Evolutionary conservation across 768 basidiomycete genomes (phyloP), one percentile per base, ranked within the genome.

Genomic region (Suillus variegatus): DNA sequence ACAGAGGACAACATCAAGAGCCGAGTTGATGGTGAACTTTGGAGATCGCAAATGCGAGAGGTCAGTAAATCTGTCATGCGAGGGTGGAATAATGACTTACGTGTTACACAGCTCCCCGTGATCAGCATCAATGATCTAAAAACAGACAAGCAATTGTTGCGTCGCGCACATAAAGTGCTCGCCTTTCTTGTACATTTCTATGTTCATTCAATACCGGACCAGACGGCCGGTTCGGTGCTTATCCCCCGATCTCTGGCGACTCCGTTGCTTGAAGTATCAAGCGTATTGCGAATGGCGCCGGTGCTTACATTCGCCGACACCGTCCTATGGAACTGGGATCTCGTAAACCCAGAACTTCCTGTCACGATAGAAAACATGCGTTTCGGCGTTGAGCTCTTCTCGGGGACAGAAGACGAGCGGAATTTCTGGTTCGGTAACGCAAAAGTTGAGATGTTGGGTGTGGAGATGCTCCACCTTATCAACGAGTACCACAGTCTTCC

Each of bases 231-330:
- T 44, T 75, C 86, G 1, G 77, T 88, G 47, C 71, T 83, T 60
- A 86, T 99, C 41, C 97, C 97, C 3, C 82, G 85, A 65, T 84
- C 90, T 12, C 81, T 99, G 47, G 85, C 93, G 1, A 76, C 92
- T 28, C 96, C 97, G 0, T 82, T 97, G 36, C 84, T 93, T 36
- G 72, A 83, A 20, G 87, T 97, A 56, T 97, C 94, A 16, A 83
- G 83, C 12, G 77, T 84, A 61, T 84, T 99, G 49, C 88, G 87
- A 61, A 89, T 96, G n/a, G 95, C 96, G 7, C 97, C 97, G 5
- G 87, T 99, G 67, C 82, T 98, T 68, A 99, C 96, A 0, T 99
- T 95, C 74, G 93, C 96, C 35, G 97, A 97, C 74, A 95, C 93
- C 20, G 96, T 99, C 16, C 84, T 99, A 1, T 99, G 94, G 94